Base-by-base conservation (phyloP, 352 stramenopile genomes). In the Aphanomyces cochlioides region DNA sequence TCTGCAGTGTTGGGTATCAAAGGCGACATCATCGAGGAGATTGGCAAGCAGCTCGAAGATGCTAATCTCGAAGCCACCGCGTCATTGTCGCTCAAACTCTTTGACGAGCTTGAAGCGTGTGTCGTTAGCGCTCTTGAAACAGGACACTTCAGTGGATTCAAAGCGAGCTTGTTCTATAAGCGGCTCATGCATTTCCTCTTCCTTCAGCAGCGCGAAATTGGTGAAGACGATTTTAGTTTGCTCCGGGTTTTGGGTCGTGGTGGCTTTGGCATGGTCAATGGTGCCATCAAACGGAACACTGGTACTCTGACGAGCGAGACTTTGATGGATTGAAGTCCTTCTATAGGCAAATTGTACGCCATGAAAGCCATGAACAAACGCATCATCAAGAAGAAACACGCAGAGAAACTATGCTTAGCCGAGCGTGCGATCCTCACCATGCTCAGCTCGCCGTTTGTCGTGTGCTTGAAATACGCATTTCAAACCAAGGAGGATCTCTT, bases 221-320 rank as follows among this genome's bases (percentile, higher is more conserved):
- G 86, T 19, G 92, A 98, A 72, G 90, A 98, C 47, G 95, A 99
- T 72, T 99, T 99, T 73, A 96, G 93, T 43, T 77, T 98, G 19
- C 96, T 99, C 72, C 86, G 96, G 58, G 89, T 98, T 53, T 82
- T 99, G 34, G 96, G 96, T 28, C 84, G 96, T 59, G 96, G 96
- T 54, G 96, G 96, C 19, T 99, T 99, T 75, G 96, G 96, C 54
- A 93, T 97, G 79, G 96, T 99, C 36, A 98, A 97, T 78, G 96
- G 94, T 58, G 98, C 95, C 68, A 98, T 98, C 78, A 98, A 98
- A 72, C 88, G 91, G 48, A 98, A 80, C 5, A 95, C 87, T 17
- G 90, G 67, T 73, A 13, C n/a, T 17, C 28, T n/a, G 17, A 37
- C 50, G 19, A 13, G 39, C 4, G 50, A 28, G 28, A 28, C 28